These are phyloP conservation scores for Nannizzia gypsea DNA, from an alignment of 2,329 filamentous ascomycete species.

Conservation along the genomic window DNA sequence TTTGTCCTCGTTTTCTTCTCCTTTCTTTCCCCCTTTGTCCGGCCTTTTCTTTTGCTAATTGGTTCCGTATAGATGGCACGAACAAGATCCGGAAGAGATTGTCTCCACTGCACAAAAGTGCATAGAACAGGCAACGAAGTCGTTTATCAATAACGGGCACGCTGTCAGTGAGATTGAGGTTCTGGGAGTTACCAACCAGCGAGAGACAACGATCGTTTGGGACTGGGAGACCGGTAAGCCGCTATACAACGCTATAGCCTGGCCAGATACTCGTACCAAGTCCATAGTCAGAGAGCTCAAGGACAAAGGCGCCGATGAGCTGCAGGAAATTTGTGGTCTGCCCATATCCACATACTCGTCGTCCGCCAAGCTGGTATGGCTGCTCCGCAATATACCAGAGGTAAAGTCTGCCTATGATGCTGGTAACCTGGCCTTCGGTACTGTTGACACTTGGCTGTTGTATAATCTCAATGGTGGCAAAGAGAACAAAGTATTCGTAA, in stretches of 20 bases:
- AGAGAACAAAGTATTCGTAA: slow-evolving; percentile 57
- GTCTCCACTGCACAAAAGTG: slow-evolving; percentile 64
- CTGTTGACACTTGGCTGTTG: slow-evolving; percentile 78
- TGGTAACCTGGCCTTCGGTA: slow-evolving; percentile 68
- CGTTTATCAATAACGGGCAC: slow-evolving; percentile 61
- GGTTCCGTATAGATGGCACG: slow-evolving; percentile 57
- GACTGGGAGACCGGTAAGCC: slow-evolving; percentile 68
- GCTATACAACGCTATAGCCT: slow-evolving; percentile 74
- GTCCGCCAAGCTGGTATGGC: slow-evolving; percentile 72
- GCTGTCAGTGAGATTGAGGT: slow-evolving; percentile 56
- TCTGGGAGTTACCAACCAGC: slow-evolving; percentile 80
- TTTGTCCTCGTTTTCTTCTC: slow-evolving; percentile 33
- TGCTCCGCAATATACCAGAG: slow-evolving; percentile 57
- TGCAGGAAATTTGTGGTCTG: slow-evolving; percentile 62
- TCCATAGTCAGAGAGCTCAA: slow-evolving; percentile 68
- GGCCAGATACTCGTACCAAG: slow-evolving; percentile 75
- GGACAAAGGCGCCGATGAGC: slow-evolving; percentile 52
- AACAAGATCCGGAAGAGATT: slow-evolving; percentile 72
- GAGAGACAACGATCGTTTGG: slow-evolving; percentile 80
- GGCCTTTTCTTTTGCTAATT: background rate
- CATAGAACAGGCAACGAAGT: slow-evolving; percentile 61
- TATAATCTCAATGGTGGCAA: slow-evolving; percentile 64
- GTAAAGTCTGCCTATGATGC: slow-evolving; percentile 66
- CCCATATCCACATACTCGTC: slow-evolving; percentile 83
- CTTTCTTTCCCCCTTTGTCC: background rate